Evolutionary conservation across 2,329 filamentous ascomycete genomes (phyloP).

Genomic region (Sarocladium strictum): DNA sequence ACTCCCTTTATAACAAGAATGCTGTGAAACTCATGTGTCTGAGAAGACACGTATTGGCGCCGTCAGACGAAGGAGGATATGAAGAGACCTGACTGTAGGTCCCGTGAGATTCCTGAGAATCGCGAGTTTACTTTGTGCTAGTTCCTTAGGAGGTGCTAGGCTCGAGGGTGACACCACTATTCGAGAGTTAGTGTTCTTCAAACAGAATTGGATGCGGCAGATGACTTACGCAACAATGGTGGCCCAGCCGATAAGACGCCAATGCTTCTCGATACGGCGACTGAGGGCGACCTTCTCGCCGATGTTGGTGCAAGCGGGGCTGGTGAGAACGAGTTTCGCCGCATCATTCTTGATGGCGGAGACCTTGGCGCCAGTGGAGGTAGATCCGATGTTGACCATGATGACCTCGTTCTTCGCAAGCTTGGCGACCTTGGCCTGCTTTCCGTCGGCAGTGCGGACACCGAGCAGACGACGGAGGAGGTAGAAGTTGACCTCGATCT

Average conservation of each 20-base stretch:
- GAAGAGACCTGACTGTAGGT: not conserved
- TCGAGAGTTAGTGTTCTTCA: slow-evolving; percentile 10
- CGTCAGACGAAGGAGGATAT: slow-evolving; percentile 1
- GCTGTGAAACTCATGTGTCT: not conserved
- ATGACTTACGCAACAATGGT: slow-evolving; percentile 63
- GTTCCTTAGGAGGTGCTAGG: slow-evolving; percentile 38
- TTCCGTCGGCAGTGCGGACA: slow-evolving; percentile 96
- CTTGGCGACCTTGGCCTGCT: slow-evolving; percentile 99
- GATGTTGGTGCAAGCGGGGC: slow-evolving; percentile 91
- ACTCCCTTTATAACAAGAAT: slow-evolving; percentile 4
- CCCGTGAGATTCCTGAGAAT: not conserved
- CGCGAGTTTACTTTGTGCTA: not conserved
- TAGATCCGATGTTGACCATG: slow-evolving; percentile 99
- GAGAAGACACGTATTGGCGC: not conserved
- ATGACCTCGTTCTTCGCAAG: slow-evolving; percentile 97
- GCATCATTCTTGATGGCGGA: slow-evolving; percentile 96
- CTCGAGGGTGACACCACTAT: slow-evolving; percentile 49
- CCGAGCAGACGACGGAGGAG: slow-evolving; percentile 87
- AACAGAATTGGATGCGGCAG: not conserved
- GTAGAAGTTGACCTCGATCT: slow-evolving; percentile 99
- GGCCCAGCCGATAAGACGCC: slow-evolving; percentile 90
- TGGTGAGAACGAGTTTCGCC: slow-evolving; percentile 88
- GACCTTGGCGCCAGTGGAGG: slow-evolving; percentile 95
- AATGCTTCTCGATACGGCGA: slow-evolving; percentile 98
- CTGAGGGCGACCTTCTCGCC: slow-evolving; percentile 97